Evolutionary conservation across 2,329 filamentous ascomycete genomes (phyloP).

Genomic region (Nannizzia gypsea): DNA sequence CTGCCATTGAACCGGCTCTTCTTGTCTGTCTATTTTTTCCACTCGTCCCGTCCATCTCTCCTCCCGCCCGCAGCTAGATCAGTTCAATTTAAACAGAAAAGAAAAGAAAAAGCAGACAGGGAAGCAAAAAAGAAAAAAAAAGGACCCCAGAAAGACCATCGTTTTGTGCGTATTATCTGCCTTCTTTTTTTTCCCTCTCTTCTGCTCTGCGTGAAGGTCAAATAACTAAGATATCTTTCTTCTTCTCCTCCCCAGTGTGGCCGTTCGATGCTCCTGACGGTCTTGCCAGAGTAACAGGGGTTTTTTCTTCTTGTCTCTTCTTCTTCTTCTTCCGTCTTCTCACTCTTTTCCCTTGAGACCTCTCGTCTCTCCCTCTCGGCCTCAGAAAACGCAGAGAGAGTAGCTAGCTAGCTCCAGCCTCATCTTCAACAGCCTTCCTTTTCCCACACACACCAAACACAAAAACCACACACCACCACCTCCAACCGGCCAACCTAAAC

Average conservation of each 20-base stretch:
- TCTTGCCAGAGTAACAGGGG: neutral
- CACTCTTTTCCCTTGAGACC: too few relatives aligned
- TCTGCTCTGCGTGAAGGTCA: neutral
- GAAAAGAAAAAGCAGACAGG: neutral
- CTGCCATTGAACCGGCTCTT: constrained; percentile 6
- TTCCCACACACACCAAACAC: neutral
- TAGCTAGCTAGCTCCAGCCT: constrained; percentile 5
- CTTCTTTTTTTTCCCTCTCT: constrained; percentile 2
- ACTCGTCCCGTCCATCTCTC: neutral
- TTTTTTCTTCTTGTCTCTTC: constrained; percentile 6
- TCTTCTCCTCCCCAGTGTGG: neutral
- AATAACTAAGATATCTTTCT: too few relatives aligned
- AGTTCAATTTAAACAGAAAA: neutral
- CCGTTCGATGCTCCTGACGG: neutral
- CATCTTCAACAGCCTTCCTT: neutral
- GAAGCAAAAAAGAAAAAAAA: neutral
- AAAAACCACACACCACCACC: neutral
- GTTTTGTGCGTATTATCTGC: constrained; percentile 7
- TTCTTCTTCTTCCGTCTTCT: constrained; percentile 6
- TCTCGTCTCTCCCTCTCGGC: constrained; percentile 17
- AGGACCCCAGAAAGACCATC: neutral
- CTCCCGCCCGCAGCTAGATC: neutral
- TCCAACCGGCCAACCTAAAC: too few relatives aligned
- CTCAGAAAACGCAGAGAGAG: constrained; percentile 5
- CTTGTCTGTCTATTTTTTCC: constrained; percentile 1